phyloP scores from a whole-genome alignment of 306 rosid species.

The Lithocarpus polystachyus region DNA sequence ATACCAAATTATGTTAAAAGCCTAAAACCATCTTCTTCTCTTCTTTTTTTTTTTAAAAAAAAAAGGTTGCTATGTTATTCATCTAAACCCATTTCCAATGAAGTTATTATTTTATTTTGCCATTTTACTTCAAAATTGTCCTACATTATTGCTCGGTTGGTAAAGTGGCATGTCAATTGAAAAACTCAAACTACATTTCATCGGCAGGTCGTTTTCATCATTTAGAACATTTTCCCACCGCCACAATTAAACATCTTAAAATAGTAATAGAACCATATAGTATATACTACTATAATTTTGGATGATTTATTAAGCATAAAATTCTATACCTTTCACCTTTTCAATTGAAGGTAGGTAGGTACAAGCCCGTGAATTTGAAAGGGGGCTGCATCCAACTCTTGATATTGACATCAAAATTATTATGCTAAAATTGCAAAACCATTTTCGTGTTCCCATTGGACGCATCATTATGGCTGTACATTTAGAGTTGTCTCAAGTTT shows the following conservation, averaged over 20 bases:
- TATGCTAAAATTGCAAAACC: too few relatives aligned
- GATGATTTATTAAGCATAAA: too few relatives aligned
- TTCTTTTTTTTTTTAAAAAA: neutral
- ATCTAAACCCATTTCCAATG: neutral
- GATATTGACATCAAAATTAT: too few relatives aligned
- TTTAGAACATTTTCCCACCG: neutral
- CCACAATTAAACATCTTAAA: neutral
- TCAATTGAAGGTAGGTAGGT: neutral
- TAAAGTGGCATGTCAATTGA: constrained; percentile 37
- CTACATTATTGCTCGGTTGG: constrained; percentile 38
- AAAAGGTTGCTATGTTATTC: neutral
- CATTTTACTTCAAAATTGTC: constrained; percentile 24
- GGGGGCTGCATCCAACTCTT: too few relatives aligned
- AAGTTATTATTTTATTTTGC: constrained; percentile 35
- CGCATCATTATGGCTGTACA: too few relatives aligned
- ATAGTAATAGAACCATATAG: too few relatives aligned
- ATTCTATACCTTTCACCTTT: neutral
- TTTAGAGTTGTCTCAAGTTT: too few relatives aligned
- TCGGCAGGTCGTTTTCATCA: neutral
- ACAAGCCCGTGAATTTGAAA: neutral
- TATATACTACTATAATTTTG: too few relatives aligned
- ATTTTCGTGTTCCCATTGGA: too few relatives aligned
- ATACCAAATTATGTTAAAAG: constrained; percentile 25
- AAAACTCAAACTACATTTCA: constrained; percentile 22
- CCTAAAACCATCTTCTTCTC: constrained; percentile 6